Percentiles rank a stretch among this genome's conserved stretches.
Conservation (phyloP, 2,329 filamentous ascomycete genomes). For the Neonectria faginata region DNA sequence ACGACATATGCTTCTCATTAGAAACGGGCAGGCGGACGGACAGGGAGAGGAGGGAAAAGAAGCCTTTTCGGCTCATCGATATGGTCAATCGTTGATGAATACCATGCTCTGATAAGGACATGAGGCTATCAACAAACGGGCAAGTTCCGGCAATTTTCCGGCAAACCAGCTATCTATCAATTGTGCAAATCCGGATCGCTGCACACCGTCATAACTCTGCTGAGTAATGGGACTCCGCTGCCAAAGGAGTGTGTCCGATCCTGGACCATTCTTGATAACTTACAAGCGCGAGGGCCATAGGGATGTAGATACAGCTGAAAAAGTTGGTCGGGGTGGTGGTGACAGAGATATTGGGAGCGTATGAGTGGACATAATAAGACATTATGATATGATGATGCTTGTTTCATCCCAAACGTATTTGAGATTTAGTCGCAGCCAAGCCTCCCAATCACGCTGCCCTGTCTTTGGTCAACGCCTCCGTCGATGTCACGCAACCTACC, state of each 20-base stretch:
- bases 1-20: not conserved
- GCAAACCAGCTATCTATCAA: not conserved
- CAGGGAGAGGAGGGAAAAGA: too few relatives aligned
- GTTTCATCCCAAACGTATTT: constrained; percentile 15
- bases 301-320: constrained; percentile 20
- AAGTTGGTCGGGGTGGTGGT: constrained; percentile 2
- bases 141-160: constrained; percentile 6
- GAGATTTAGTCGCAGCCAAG: constrained; percentile 17
- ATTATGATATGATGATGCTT: constrained; percentile 1
- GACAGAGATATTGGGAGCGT: constrained; percentile 14
- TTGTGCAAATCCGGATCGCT: not conserved
- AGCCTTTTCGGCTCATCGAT: not conserved
- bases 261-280: too few relatives aligned
- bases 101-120: not conserved
- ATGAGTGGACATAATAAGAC: constrained; percentile 24
- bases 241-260: not conserved
- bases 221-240: not conserved
- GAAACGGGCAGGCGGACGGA: not conserved
- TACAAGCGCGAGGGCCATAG: constrained; percentile 9
- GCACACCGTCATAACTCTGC: not conserved
- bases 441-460: too few relatives aligned
- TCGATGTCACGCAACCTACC: too few relatives aligned
- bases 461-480: too few relatives aligned
- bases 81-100: not conserved
- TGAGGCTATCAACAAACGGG: not conserved